Evolutionary conservation across 441 rosid species (phyloP).

Genomic region (Jatropha multifida): DNA sequence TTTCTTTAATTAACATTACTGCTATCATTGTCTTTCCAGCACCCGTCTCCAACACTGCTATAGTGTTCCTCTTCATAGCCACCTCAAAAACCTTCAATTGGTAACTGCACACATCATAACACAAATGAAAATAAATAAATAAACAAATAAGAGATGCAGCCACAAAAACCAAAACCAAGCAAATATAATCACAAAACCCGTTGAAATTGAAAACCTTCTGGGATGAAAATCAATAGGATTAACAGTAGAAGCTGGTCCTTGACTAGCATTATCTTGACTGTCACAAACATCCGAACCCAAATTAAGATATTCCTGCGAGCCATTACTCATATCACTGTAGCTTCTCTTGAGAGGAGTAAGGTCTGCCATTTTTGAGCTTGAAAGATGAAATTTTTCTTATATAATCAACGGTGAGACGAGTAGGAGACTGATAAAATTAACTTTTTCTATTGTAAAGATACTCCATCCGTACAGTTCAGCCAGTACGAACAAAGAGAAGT

Average conservation of each 20-base stretch:
- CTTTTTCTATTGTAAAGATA: not conserved
- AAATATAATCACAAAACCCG: slow-evolving; percentile 12
- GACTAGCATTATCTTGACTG: not conserved
- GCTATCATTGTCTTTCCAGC: slow-evolving; percentile 69
- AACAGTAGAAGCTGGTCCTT: not conserved
- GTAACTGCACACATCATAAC: slow-evolving; percentile 36
- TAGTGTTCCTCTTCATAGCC: slow-evolving; percentile 65
- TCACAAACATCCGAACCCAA: slow-evolving; percentile 4
- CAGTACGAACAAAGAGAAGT: not conserved
- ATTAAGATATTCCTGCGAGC: slow-evolving; percentile 24
- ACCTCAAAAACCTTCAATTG: slow-evolving; percentile 63
- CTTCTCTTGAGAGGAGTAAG: slow-evolving; percentile 41
- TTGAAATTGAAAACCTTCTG: slow-evolving; percentile 43
- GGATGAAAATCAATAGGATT: slow-evolving; percentile 30
- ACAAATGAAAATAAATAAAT: slow-evolving; percentile 7
- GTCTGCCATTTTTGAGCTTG: slow-evolving; percentile 27
- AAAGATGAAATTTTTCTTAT: slow-evolving; percentile 15
- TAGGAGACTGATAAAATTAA: too few species aligned
- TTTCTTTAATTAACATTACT: slow-evolving; percentile 61
- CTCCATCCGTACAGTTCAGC: not conserved
- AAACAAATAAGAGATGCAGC: not conserved
- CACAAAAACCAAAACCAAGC: not conserved
- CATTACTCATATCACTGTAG: slow-evolving; percentile 35
- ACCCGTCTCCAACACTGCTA: slow-evolving; percentile 72
- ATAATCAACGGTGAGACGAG: not conserved